Evolutionary conservation across 768 basidiomycete genomes (phyloP).

Genomic region (Boletus bicolor): DNA sequence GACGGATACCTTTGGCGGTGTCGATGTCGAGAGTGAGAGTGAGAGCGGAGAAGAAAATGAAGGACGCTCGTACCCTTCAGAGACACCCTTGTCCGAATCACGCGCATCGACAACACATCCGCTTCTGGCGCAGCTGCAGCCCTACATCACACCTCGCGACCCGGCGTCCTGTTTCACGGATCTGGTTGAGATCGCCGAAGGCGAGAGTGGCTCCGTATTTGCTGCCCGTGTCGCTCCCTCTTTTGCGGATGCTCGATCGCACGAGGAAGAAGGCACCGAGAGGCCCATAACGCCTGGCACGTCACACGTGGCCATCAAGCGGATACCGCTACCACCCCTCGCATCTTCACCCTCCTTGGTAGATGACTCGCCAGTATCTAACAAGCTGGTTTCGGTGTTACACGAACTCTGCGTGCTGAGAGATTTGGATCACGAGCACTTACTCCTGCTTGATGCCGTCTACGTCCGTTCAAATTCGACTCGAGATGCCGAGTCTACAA

Average conservation of each 20-base stretch:
- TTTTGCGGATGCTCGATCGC: constrained; percentile 4
- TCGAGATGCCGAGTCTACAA: constrained; percentile 20
- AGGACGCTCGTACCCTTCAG: background rate
- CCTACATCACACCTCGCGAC: constrained; percentile 65
- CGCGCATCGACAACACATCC: constrained; percentile 12
- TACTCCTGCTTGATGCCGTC: constrained; percentile 65
- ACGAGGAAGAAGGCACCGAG: constrained; percentile 11
- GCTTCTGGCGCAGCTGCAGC: constrained; percentile 44
- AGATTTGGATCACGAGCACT: constrained; percentile 54
- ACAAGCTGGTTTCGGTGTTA: constrained; percentile 62
- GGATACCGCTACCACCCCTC: constrained; percentile 53
- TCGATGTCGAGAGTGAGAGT: constrained; percentile 11
- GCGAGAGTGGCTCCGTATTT: constrained; percentile 74
- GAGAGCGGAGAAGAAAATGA: constrained; percentile 6
- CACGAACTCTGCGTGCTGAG: constrained; percentile 60
- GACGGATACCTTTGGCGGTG: constrained; percentile 40
- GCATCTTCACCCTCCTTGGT: constrained; percentile 18
- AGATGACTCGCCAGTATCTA: constrained; percentile 38
- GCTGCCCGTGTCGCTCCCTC: constrained; percentile 35
- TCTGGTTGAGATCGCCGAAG: constrained; percentile 77
- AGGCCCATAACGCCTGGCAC: constrained; percentile 24
- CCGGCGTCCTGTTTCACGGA: constrained; percentile 64
- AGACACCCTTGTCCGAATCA: background rate
- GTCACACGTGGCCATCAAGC: constrained; percentile 74
- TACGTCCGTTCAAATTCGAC: constrained; percentile 52